Evolutionary conservation across 257 asterid species (phyloP), one percentile per base, ranked within the genome.

Genomic region (Rubia yunnanensis): DNA sequence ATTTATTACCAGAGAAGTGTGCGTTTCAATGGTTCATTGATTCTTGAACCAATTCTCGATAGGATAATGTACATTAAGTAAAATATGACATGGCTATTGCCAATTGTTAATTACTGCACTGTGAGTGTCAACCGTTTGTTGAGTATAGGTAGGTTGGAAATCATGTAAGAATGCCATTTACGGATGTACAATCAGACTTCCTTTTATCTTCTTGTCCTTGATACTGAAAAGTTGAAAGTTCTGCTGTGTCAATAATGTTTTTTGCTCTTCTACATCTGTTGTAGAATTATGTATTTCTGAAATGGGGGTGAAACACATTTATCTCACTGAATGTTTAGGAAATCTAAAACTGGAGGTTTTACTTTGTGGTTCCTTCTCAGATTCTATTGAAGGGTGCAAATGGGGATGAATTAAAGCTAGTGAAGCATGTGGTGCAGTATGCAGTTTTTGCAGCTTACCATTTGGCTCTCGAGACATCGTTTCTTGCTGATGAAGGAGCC

Each of bases 401-500:
- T 68, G 95, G 86, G 73, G 92, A 85, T 73, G 90, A 81, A 71
- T 76, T 87, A 80, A 87, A 87, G 82, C 85, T 81, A 78, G 86
- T 85, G 44, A 87, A 87, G 69, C 89, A 78, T 30, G 84, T 85
- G 46, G 52, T 87, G 70, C 89, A 85, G 39, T 83, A 85, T 64
- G 88, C 86, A 68, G 85, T 87, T 63, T 87, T 85, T 83, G 95
- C 92, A 54, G 95, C 95, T 53, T 87, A 87, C 76, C 95, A 85
- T 79, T 77, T 85, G 68, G 89, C 95, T 78, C 72, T 87, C n/a
- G 89, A 85, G 79, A 83, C 90, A 41, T 85, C 95, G 11, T 87
- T 85, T 81, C 92, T 87, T 72, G 95, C 95, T 55, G 89, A 87
- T 69, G 92, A 87, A 77, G 92, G 95, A 63, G 95, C 95, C 74